Evolutionary conservation across 2,329 filamentous ascomycete genomes (phyloP), one percentile per base, ranked within the genome.

Genomic region (Drechslerella dactyloides): DNA sequence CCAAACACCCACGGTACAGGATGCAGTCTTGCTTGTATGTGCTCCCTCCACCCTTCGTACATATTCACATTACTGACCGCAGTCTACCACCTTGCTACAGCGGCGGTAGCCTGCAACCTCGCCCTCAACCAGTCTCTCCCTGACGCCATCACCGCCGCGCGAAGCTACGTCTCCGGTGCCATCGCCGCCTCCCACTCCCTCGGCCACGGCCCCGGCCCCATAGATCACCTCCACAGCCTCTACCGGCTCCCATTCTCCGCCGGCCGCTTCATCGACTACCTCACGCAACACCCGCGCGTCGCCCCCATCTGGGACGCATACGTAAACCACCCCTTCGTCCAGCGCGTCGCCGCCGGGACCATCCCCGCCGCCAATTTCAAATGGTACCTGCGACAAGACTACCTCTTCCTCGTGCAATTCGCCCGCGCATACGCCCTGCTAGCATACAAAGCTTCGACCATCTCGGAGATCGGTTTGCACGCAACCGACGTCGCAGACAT

Each of bases 1-100:
- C 88, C 83, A 69, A 93, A 93, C 77, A 97, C 93, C 0, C 94
- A 99, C 77, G 94, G 94, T 0, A 97, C 94, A 0, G 94, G 94
- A 2, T 99, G 94, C 78, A 96, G 92, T 8, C 84, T 97, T 69
- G 94, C 94, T 44, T 96, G 88, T 90, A 79, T 82, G 87, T 82
- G 11, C 10, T 8, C 19, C 37, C 2, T 37, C 23, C 11, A 11
- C 30, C 51, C 17, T 56, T 5, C 10, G 17, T 1, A 24, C n/a
- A 27, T 17, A n/a, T 21, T 3, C 17, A 21, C 7, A 24, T 50
- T 3, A 52, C 59, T 37, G 27, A 37, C 17, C 23, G 21, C 27
- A 13, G 6, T 46, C 35, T 37, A 54, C 30, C 52, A 19, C 1
- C 55, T 44, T 11, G n/a, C n/a, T 23, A 30, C 30, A 83, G 82